Conservation (phyloP, 129 eudicot genomes). For the Heracleum sosnowskyi region DNA sequence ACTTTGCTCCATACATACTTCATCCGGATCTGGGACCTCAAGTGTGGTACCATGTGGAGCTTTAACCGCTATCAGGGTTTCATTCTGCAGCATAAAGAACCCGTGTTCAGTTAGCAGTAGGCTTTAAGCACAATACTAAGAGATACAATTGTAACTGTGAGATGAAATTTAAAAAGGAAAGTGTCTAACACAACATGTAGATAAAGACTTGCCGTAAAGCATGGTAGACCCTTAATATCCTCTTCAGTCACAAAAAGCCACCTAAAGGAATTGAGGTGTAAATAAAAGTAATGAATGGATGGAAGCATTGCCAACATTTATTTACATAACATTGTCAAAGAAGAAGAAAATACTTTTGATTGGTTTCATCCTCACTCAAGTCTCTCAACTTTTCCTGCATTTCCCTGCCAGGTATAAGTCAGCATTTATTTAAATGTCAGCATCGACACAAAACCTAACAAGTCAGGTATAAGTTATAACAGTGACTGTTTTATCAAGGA, state of each 20-base stretch:
- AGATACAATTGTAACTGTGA: neutral
- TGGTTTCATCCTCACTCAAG: slow-evolving; percentile 75
- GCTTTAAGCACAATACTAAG: neutral
- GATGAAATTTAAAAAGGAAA: neutral
- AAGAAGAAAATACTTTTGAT: slow-evolving; percentile 52
- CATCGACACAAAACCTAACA: slow-evolving; percentile 6
- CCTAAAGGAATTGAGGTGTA: slow-evolving; percentile 28
- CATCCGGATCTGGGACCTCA: slow-evolving; percentile 99
- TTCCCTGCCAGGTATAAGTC: slow-evolving; percentile 75
- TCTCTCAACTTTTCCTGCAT: slow-evolving; percentile 89
- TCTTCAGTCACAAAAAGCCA: slow-evolving; percentile 99
- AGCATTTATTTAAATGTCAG: slow-evolving; percentile 15
- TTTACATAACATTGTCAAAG: neutral
- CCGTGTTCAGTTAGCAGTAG: neutral
- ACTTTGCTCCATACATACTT: slow-evolving; percentile 41
- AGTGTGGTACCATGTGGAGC: slow-evolving; percentile 99
- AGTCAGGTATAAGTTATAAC: slow-evolving; percentile 16
- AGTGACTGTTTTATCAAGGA: slow-evolving; percentile 10
- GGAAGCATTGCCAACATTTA: neutral
- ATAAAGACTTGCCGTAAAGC: slow-evolving; percentile 63
- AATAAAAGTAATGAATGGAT: neutral
- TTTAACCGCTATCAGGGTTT: slow-evolving; percentile 94
- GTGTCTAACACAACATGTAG: neutral
- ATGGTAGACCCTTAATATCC: slow-evolving; percentile 80
- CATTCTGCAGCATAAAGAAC: slow-evolving; percentile 44